phyloP scores from a whole-genome alignment of 1,139 yeast species.

The Nakaseomyces glabratus region DNA sequence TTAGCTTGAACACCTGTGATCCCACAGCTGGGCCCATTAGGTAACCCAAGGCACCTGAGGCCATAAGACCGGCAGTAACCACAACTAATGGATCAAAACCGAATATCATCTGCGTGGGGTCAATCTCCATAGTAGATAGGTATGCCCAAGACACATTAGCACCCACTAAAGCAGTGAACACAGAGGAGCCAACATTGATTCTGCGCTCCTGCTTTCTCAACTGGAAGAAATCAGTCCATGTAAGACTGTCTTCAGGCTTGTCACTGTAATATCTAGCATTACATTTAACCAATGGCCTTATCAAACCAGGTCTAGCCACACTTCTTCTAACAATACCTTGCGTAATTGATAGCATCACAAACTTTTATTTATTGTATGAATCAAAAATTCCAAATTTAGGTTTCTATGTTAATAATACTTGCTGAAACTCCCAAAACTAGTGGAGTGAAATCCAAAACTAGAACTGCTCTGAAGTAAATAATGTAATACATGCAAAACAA shows the following conservation, averaged over 20 bases:
- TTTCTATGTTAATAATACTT: too few species aligned
- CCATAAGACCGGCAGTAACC: slow-evolving; percentile 53
- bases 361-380: too few species aligned
- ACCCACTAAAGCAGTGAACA: slow-evolving; percentile 58
- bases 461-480: too few species aligned
- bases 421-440: too few species aligned
- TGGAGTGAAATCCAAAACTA: too few species aligned
- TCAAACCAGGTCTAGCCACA: too few species aligned
- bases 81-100: slow-evolving; percentile 86
- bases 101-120: slow-evolving; percentile 69
- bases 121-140: slow-evolving; percentile 72
- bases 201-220: slow-evolving; percentile 69
- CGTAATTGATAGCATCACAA: too few species aligned
- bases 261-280: neutral
- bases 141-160: slow-evolving; percentile 66
- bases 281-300: too few species aligned
- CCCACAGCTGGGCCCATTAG: slow-evolving; percentile 81
- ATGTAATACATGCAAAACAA: too few species aligned
- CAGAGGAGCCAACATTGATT: slow-evolving; percentile 58
- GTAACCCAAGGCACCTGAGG: slow-evolving; percentile 72
- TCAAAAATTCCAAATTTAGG: too few species aligned
- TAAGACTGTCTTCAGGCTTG: slow-evolving; percentile 9
- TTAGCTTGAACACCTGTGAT: slow-evolving; percentile 50
- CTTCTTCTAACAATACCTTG: too few species aligned
- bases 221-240: slow-evolving; percentile 72